Conservation (phyloP, 1,284 basidiomycete genomes). For the Pterulicium gracile region DNA sequence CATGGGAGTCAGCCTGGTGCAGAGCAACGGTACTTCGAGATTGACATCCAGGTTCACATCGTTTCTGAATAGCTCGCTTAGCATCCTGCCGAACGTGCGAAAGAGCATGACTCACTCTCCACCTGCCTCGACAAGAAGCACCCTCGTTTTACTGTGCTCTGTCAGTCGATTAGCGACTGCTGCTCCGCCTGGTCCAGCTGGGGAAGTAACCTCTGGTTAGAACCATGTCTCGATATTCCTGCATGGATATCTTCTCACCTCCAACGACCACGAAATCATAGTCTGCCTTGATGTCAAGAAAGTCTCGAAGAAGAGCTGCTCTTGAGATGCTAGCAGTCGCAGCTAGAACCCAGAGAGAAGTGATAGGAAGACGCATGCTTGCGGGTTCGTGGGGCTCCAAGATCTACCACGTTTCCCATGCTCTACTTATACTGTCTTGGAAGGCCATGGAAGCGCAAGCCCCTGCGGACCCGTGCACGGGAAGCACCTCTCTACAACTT, state of each 20-base stretch:
- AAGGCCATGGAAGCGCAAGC: too few species aligned
- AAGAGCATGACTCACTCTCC: constrained; percentile 10
- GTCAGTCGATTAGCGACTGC: constrained; percentile 28
- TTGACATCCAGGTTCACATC: constrained; percentile 10
- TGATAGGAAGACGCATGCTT: too few species aligned
- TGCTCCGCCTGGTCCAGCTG: constrained; percentile 15
- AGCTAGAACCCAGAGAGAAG: not conserved
- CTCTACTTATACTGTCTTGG: too few species aligned
- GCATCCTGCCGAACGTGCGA: not conserved
- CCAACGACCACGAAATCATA: constrained; percentile 16
- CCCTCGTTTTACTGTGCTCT: constrained; percentile 23
- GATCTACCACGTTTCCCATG: too few species aligned
- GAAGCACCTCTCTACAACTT: too few species aligned
- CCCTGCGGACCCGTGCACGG: too few species aligned
- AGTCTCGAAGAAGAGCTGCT: not conserved
- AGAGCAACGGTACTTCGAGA: constrained; percentile 16
- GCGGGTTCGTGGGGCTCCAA: too few species aligned
- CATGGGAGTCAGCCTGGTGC: constrained; percentile 10
- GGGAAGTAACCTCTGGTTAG: too few species aligned
- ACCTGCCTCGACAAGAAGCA: constrained; percentile 29
- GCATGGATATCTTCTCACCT: constrained; percentile 9
- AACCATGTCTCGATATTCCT: too few species aligned
- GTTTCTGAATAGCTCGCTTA: too few species aligned
- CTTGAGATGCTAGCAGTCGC: not conserved
- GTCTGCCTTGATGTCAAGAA: not conserved